Percentiles rank a stretch among this genome's conserved stretches.
phyloP scores from a whole-genome alignment of 2,329 filamentous ascomycete species.

The Ascochyta clinopodiicola region DNA sequence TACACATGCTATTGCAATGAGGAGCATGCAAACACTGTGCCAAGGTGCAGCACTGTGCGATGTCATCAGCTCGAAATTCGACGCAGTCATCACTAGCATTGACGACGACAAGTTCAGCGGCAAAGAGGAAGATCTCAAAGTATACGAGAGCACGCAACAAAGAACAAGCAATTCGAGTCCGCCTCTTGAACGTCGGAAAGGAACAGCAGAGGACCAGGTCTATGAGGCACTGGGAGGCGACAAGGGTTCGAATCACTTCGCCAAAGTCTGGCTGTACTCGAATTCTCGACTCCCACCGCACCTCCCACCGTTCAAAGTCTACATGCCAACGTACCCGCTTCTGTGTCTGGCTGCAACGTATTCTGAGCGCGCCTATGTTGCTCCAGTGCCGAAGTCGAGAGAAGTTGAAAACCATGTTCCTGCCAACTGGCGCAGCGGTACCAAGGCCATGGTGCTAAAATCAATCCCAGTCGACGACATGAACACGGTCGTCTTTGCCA shows the following conservation, averaged over 20 bases:
- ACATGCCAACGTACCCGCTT: slow-evolving; percentile 77
- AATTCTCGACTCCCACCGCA: slow-evolving; percentile 76
- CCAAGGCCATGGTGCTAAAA: slow-evolving; percentile 86
- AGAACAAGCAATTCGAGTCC: slow-evolving; percentile 23
- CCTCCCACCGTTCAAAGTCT: slow-evolving; percentile 72
- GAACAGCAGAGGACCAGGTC: slow-evolving; percentile 21
- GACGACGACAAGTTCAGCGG: slow-evolving; percentile 66
- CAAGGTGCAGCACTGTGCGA: slow-evolving; percentile 60
- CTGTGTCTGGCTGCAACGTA: slow-evolving; percentile 81
- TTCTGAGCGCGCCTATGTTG: slow-evolving; percentile 74
- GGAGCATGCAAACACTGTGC: slow-evolving; percentile 47
- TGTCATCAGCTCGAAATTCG: slow-evolving; percentile 67
- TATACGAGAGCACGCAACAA: slow-evolving; percentile 25
- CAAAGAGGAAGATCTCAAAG: slow-evolving; percentile 60
- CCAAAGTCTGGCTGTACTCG: slow-evolving; percentile 78
- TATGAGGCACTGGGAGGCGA: slow-evolving; percentile 22
- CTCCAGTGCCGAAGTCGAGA: slow-evolving; percentile 58
- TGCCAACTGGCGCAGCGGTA: slow-evolving; percentile 74
- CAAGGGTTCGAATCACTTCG: slow-evolving; percentile 57
- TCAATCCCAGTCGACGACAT: slow-evolving; percentile 78
- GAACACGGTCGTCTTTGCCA: slow-evolving; percentile 81
- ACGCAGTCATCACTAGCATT: slow-evolving; percentile 74
- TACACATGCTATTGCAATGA: slow-evolving; percentile 37
- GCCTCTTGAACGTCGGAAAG: slow-evolving; percentile 21
- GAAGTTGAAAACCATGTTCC: slow-evolving; percentile 74